phyloP scores from a whole-genome alignment of 345 rosid species.

The Acer saccharum region DNA sequence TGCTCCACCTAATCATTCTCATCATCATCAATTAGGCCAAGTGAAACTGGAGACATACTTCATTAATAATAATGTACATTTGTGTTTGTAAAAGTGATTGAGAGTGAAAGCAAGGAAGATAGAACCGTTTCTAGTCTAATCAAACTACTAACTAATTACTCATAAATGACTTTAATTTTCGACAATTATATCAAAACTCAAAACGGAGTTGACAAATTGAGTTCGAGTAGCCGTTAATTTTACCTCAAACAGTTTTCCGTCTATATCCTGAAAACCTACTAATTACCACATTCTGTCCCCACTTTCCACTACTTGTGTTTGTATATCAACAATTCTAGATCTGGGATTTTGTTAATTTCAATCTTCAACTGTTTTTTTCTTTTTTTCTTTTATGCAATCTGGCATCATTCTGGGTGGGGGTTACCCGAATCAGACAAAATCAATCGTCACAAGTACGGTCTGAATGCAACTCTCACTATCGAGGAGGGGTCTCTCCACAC shows the following conservation, averaged over 20 bases:
- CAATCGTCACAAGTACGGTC: too few relatives aligned
- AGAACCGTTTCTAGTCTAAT: neutral
- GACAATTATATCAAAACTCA: neutral
- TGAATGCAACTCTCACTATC: too few relatives aligned
- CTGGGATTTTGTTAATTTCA: too few relatives aligned
- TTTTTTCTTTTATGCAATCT: too few relatives aligned
- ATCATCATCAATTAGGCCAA: neutral
- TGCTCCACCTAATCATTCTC: neutral
- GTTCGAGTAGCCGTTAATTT: slow-evolving; percentile 13
- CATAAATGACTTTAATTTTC: slow-evolving; percentile 5
- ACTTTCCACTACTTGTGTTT: too few relatives aligned
- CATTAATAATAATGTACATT: neutral
- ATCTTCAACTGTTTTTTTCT: too few relatives aligned
- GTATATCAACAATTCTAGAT: too few relatives aligned
- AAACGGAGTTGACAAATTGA: slow-evolving; percentile 2
- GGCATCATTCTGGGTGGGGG: too few relatives aligned
- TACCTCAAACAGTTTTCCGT: neutral
- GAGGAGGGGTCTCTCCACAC: too few relatives aligned
- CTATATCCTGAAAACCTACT: too few relatives aligned
- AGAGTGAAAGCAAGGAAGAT: neutral
- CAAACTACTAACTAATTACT: neutral
- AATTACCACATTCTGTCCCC: too few relatives aligned
- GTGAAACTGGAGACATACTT: neutral
- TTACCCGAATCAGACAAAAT: too few relatives aligned
- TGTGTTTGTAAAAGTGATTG: neutral